A percentile compares a stretch with the other conserved stretches of the same genome.
These are phyloP conservation scores for Globisporangium polare DNA, from an alignment of 352 stramenopile species.

Conservation along the genomic window DNA sequence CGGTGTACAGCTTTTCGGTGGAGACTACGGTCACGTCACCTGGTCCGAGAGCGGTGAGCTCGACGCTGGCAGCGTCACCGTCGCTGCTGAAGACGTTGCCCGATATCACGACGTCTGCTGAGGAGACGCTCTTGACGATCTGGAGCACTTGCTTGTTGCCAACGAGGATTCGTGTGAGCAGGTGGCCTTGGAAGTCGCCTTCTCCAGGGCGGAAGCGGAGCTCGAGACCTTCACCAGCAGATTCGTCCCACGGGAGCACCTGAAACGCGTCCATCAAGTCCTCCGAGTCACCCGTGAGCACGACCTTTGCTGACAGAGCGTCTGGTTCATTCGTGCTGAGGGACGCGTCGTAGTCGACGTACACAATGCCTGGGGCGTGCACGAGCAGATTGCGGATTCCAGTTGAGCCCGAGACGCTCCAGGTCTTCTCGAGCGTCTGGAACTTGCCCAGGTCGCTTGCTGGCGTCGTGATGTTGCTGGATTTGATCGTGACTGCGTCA, in stretches of 20 bases:
- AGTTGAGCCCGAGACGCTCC: neutral
- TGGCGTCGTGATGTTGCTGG: neutral
- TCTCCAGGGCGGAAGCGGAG: neutral
- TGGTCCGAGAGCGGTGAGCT: neutral
- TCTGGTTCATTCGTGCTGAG: constrained; percentile 10
- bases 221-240: neutral
- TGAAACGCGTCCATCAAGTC: constrained; percentile 42
- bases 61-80: neutral
- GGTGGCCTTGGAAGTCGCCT: neutral
- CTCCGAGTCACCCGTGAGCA: constrained; percentile 49
- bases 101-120: neutral
- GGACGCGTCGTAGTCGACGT: constrained; percentile 2
- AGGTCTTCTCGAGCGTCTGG: constrained; percentile 5
- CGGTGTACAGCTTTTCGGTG: neutral
- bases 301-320: constrained; percentile 38
- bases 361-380: neutral
- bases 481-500: too few species aligned
- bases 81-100: neutral
- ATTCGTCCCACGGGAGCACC: constrained; percentile 8
- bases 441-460: neutral
- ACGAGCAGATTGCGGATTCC: constrained; percentile 2
- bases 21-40: constrained; percentile 2
- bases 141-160: neutral
- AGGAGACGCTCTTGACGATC: neutral
- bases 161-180: neutral